Conservation (phyloP, 2,329 filamentous ascomycete genomes). For the Hypoxylon sp. region DNA sequence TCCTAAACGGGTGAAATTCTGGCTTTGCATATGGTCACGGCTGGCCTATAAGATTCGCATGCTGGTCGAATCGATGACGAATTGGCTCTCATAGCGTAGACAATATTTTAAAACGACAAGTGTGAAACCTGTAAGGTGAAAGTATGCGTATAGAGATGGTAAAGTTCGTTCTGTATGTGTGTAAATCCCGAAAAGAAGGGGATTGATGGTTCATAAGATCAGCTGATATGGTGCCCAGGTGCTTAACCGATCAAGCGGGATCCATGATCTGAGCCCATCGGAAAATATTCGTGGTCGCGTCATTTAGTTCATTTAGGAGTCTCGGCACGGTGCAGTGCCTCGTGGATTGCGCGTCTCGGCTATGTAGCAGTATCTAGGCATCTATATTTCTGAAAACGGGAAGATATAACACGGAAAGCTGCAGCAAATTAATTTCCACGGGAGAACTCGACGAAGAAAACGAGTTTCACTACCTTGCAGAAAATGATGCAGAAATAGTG, state of each 20-base stretch:
- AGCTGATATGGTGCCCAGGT: slow-evolving; percentile 29
- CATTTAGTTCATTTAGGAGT: slow-evolving; percentile 34
- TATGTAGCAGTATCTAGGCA: slow-evolving; percentile 35
- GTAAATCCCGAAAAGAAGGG: neutral
- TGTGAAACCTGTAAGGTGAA: neutral
- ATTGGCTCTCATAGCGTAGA: neutral
- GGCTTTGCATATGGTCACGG: neutral
- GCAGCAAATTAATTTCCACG: slow-evolving; percentile 8
- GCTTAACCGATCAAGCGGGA: slow-evolving; percentile 32
- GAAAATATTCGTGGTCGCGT: slow-evolving; percentile 42
- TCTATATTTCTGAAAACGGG: slow-evolving; percentile 39
- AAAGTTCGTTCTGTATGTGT: neutral
- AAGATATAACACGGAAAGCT: slow-evolving; percentile 9
- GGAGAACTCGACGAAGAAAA: neutral
- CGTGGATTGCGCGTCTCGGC: slow-evolving; percentile 48
- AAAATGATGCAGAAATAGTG: neutral
- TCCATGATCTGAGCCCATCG: slow-evolving; percentile 32
- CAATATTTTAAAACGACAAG: neutral
- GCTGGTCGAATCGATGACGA: neutral
- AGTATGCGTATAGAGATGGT: neutral
- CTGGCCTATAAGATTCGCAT: neutral
- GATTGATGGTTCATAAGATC: slow-evolving; percentile 26
- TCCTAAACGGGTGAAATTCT: slow-evolving; percentile 8
- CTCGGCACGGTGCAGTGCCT: slow-evolving; percentile 47
- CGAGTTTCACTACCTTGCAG: slow-evolving; percentile 7